A percentile compares a stretch with the other conserved stretches of the same genome.
phyloP scores from a whole-genome alignment of 495 filamentous ascomycete genomes.

The Hamigera avellanea region DNA sequence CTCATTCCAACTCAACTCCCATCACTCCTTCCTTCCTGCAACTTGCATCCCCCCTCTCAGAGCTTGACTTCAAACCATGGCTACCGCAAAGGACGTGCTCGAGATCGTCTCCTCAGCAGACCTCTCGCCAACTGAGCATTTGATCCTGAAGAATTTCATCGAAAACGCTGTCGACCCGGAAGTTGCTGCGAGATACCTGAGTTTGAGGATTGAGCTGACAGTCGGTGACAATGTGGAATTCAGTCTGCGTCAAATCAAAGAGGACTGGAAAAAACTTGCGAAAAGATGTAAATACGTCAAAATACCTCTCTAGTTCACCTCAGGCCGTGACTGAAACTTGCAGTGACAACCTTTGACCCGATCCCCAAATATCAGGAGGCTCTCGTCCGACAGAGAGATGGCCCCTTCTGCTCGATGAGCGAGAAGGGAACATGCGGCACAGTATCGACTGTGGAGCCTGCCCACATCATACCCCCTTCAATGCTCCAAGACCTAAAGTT shows the following conservation, averaged over 20 bases:
- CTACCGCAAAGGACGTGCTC: no score
- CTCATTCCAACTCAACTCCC: no score
- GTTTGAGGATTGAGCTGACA: background rate
- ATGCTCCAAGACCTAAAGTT: background rate
- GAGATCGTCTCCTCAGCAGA: no score
- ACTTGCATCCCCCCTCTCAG: no score
- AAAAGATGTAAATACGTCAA: constrained; percentile 1
- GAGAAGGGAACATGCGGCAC: background rate
- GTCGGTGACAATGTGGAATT: background rate
- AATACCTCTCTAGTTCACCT: background rate
- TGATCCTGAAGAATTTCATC: constrained; percentile 5
- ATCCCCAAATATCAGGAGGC: background rate
- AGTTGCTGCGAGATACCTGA: constrained; percentile 3
- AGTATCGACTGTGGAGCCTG: no score
- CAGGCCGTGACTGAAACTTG: no score
- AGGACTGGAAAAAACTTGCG: constrained; percentile 5
- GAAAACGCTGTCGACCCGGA: constrained; percentile 6
- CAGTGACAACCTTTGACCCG: constrained; percentile 1
- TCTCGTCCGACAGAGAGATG: background rate
- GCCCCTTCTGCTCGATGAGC: background rate
- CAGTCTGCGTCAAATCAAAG: constrained; percentile 2
- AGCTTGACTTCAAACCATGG: no score
- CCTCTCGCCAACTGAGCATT: constrained; percentile 8
- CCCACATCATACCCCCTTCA: constrained; percentile 6
- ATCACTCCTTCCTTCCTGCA: no score